Conservation (phyloP, 2,329 filamentous ascomycete species). For the Beauveria sp. region DNA sequence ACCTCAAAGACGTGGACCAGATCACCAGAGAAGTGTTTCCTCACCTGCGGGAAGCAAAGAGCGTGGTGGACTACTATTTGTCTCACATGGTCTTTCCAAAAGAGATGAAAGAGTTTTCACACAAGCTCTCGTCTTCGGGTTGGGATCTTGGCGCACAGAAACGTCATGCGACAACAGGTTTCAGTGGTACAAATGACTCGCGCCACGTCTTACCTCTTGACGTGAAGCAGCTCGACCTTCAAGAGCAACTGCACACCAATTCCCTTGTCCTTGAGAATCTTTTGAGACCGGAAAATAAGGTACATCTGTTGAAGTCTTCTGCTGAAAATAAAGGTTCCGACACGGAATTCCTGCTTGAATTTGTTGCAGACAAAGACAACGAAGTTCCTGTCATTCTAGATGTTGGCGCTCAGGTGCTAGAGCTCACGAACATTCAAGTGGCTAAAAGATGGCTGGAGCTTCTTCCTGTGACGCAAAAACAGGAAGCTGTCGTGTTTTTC, state of each 20-base stretch:
- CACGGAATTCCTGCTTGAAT: constrained; percentile 35
- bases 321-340: background rate
- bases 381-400: constrained; percentile 57
- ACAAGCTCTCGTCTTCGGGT: constrained; percentile 57
- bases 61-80: constrained; percentile 57
- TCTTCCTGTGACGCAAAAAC: background rate
- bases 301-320: constrained; percentile 15
- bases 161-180: constrained; percentile 49
- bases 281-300: constrained; percentile 44
- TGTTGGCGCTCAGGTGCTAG: constrained; percentile 63
- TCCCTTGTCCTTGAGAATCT: constrained; percentile 56
- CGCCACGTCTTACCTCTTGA: constrained; percentile 46
- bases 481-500: constrained; percentile 45
- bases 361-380: background rate
- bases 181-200: constrained; percentile 64
- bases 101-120: constrained; percentile 54
- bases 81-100: constrained; percentile 50
- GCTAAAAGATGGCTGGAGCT: constrained; percentile 43
- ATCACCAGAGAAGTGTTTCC: constrained; percentile 46
- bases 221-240: constrained; percentile 26
- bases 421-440: constrained; percentile 50
- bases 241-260: constrained; percentile 55
- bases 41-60: constrained; percentile 42
- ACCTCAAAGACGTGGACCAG: constrained; percentile 46
- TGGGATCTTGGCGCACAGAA: constrained; percentile 55